Conservation (phyloP, 75 land plant species). For the Ceratopteris richardii region DNA sequence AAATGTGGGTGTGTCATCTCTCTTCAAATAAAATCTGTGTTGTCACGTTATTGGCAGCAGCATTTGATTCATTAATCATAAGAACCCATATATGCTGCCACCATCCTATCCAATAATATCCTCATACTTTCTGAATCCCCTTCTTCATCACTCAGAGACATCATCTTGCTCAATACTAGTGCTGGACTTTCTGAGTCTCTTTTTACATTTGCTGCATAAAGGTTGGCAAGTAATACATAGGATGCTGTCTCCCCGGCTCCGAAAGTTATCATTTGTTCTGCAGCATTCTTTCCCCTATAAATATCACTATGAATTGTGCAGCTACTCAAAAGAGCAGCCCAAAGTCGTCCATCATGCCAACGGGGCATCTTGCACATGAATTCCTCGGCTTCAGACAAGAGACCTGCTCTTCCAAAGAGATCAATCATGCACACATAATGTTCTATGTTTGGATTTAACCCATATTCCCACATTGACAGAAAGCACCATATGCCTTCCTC, state of each 20-base stretch:
- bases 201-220: constrained; percentile 13
- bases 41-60: too few relatives aligned
- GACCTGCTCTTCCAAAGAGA: constrained; percentile 34
- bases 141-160: too few relatives aligned
- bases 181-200: too few relatives aligned
- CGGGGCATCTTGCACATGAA: constrained; percentile 12
- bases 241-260: constrained; percentile 6
- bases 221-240: constrained; percentile 26
- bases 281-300: constrained; percentile 3
- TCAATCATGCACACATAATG: constrained; percentile 48
- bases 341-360: background rate
- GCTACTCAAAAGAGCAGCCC: constrained; percentile 11
- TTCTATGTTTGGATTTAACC: constrained; percentile 20
- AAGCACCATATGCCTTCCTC: constrained; percentile 22
- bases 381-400: constrained; percentile 22
- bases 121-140: too few relatives aligned
- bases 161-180: too few relatives aligned
- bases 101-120: too few relatives aligned
- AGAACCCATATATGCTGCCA: too few relatives aligned
- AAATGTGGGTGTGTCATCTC: too few relatives aligned
- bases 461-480: constrained; percentile 14
- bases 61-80: too few relatives aligned
- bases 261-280: constrained; percentile 14
- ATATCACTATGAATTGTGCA: constrained; percentile 12
- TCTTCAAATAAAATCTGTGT: too few relatives aligned